These are phyloP conservation scores for Fusarium torulosum DNA, from an alignment of 2,329 filamentous ascomycete species.

Conservation along the genomic window DNA sequence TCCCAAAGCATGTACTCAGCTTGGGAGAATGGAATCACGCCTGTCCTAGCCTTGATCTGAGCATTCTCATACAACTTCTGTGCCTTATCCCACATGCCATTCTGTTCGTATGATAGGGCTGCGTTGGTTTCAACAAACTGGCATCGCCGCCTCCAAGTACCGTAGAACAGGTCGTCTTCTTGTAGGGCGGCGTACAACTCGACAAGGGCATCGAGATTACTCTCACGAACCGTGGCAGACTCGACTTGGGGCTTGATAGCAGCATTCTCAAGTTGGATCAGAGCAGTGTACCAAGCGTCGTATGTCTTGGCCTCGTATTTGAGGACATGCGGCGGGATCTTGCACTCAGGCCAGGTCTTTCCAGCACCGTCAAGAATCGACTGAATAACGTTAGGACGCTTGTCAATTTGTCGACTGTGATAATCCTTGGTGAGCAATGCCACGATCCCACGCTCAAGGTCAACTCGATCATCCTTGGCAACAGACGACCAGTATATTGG, in stretches of 20 bases:
- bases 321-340: conserved; percentile 93
- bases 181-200: conserved; percentile 91
- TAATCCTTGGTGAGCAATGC: conserved; percentile 93
- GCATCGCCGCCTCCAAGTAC: conserved; percentile 93
- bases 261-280: conserved; percentile 89
- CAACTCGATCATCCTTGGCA: conserved; percentile 86
- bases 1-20: conserved; percentile 99
- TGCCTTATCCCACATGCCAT: conserved; percentile 99
- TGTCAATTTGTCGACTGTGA: conserved; percentile 93
- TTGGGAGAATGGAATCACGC: conserved; percentile 94
- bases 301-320: conserved; percentile 96
- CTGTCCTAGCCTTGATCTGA: conserved; percentile 96
- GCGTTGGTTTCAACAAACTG: conserved; percentile 98
- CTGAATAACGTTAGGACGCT: conserved; percentile 94
- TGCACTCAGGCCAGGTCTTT: conserved; percentile 86
- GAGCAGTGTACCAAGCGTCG: conserved; percentile 96
- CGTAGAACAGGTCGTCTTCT: conserved; percentile 97
- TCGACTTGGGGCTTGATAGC: conserved; percentile 88
- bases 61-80: conserved; percentile 97
- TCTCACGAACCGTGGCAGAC: conserved; percentile 86
- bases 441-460: conserved; percentile 93
- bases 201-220: conserved; percentile 94
- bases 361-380: conserved; percentile 90
- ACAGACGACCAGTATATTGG: conserved; percentile 94
- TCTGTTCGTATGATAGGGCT: conserved; percentile 96